Percentiles rank a stretch among this genome's conserved stretches.
Evolutionary conservation across 805 yeast genomes (phyloP).

Genomic region (Candida germanica): DNA sequence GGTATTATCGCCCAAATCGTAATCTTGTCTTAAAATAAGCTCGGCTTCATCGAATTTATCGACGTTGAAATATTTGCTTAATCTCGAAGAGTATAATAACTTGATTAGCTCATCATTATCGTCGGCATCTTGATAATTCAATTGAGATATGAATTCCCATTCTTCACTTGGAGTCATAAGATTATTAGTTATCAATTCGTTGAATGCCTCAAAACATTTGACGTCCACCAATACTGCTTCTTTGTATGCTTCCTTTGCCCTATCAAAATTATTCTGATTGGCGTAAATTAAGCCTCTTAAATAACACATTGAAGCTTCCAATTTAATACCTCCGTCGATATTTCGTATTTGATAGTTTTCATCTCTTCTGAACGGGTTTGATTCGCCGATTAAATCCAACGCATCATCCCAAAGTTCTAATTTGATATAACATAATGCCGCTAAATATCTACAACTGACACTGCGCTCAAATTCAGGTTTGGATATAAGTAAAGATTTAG

Average conservation of each 20-base stretch:
- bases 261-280: slow-evolving; percentile 76
- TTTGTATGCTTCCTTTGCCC: slow-evolving; percentile 80
- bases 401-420: slow-evolving; percentile 86
- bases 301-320: slow-evolving; percentile 84
- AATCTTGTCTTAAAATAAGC: slow-evolving; percentile 63
- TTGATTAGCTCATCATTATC: slow-evolving; percentile 80
- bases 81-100: slow-evolving; percentile 68
- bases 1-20: slow-evolving; percentile 61
- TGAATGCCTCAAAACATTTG: slow-evolving; percentile 90
- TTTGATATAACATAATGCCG: slow-evolving; percentile 70
- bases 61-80: slow-evolving; percentile 69
- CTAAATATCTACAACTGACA: slow-evolving; percentile 76
- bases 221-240: slow-evolving; percentile 87
- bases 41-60: slow-evolving; percentile 63
- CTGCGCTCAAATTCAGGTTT: slow-evolving; percentile 53
- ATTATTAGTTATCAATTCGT: slow-evolving; percentile 68
- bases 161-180: slow-evolving; percentile 81
- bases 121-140: slow-evolving; percentile 70
- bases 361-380: slow-evolving; percentile 63
- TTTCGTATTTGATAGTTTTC: slow-evolving; percentile 40
- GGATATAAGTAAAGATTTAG: slow-evolving; percentile 63
- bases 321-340: slow-evolving; percentile 78
- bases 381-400: slow-evolving; percentile 76
- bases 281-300: slow-evolving; percentile 81
- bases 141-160: slow-evolving; percentile 67